phyloP scores from a whole-genome alignment of 495 filamentous ascomycete species.

The Penicillium lagena region DNA sequence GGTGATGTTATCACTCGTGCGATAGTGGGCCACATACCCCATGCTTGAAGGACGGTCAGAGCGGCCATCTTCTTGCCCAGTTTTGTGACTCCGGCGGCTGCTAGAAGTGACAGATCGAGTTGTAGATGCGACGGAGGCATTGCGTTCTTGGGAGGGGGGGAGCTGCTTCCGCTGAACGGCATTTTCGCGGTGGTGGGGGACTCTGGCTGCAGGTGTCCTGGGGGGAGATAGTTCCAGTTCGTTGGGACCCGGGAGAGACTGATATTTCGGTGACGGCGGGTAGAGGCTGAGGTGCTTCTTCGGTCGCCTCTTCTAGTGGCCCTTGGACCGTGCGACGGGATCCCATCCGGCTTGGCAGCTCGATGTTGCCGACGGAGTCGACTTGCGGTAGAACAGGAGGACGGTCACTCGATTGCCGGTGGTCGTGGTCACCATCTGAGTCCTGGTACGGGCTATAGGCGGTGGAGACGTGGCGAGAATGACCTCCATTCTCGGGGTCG shows the following conservation, averaged over 20 bases:
- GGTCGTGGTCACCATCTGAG: slow-evolving; percentile 33
- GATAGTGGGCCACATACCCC: slow-evolving; percentile 69
- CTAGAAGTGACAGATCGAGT: slow-evolving; percentile 38
- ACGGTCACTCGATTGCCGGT: slow-evolving; percentile 4
- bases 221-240: slow-evolving; percentile 1
- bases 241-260: slow-evolving; percentile 4
- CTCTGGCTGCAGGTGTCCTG: slow-evolving; percentile 22
- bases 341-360: slow-evolving; percentile 56
- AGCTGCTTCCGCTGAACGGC: slow-evolving; percentile 53
- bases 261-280: slow-evolving; percentile 17
- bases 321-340: slow-evolving; percentile 44
- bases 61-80: slow-evolving; percentile 22
- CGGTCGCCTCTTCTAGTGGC: slow-evolving; percentile 21
- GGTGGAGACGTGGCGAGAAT: slow-evolving; percentile 24
- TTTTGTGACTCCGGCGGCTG: slow-evolving; percentile 16
- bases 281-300: slow-evolving; percentile 3
- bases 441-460: slow-evolving; percentile 39
- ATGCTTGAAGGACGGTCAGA: slow-evolving; percentile 58
- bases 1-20: slow-evolving; percentile 51
- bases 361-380: slow-evolving; percentile 55
- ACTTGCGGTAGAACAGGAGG: slow-evolving; percentile 52
- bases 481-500: slow-evolving; percentile 40
- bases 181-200: slow-evolving; percentile 40
- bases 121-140: slow-evolving; percentile 37
- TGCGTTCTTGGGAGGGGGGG: slow-evolving; percentile 43